Evolutionary conservation across 2,329 filamentous ascomycete species (phyloP), one percentile per base, ranked within the genome.

Genomic region (Ceratocystis harringtonii): DNA sequence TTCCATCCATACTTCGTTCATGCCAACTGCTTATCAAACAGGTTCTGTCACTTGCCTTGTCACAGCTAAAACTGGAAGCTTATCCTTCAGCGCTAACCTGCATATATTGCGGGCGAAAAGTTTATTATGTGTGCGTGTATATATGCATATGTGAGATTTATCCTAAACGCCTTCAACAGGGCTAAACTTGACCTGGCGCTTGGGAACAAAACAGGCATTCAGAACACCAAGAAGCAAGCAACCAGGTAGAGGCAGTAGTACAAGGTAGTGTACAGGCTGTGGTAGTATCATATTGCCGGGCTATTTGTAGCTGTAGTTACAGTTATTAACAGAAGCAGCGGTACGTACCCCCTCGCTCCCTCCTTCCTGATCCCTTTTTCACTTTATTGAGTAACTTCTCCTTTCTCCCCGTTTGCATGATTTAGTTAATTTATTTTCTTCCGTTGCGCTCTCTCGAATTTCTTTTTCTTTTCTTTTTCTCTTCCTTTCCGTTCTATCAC

Each of bases 361-460:
- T 45, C 44, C 25, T 45, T 50, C 15, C 43, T 36, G 10, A 25
- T 50, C 30, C 32, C 44, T 32, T 43, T 25, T 17, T 15, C 10
- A 22, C 28, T 44, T 36, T 62, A 48, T 66, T 36, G 8, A 28
- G 61, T 50, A 58, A 45, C 63, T 62, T 57, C 55, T 65, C 55
- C 60, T 68, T 41, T 61, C 65, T 67, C 44, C 22, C 22, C 48
- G 48, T 52, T 52, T 52, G 48, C 19, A 52, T 15, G 22, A 52
- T 52, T 52, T 28, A 25, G 12, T 15, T 52, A 22, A 28, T 52
- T 63, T 67, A 55, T 65, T 52, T 61, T 64, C 57, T 62, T 45
- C 44, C 55, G 19, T 62, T 57, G 50, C 60, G 1, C 30, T 60
- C 55, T 36, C 22, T 36, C 30, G 12, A n/a, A 8, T 32, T 61